phyloP scores from a whole-genome alignment of 169 alveolate genomes.

The Plasmodium blacklocki region DNA sequence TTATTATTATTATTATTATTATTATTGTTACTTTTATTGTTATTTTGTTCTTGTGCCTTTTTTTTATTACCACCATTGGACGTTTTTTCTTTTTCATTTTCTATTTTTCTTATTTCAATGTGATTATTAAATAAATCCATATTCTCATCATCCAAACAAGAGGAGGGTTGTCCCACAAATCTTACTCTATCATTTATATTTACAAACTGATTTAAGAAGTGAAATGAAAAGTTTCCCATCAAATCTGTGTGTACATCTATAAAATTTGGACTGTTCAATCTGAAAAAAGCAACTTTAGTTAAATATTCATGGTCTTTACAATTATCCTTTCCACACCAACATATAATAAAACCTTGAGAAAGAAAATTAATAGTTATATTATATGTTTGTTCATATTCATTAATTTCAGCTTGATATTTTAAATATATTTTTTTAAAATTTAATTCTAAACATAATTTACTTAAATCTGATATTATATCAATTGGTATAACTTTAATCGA shows the following conservation, averaged over 20 bases:
- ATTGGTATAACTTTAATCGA: constrained; percentile 58
- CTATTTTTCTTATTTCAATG: constrained; percentile 10
- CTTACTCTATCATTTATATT: constrained; percentile 53
- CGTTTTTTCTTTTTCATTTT: neutral
- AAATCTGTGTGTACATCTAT: constrained; percentile 63
- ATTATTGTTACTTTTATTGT: neutral
- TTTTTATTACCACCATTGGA: too few relatives aligned
- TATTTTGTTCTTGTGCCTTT: constrained; percentile 1
- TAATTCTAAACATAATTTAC: constrained; percentile 60
- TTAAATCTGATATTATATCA: constrained; percentile 53
- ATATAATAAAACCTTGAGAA: constrained; percentile 53
- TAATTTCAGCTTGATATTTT: constrained; percentile 5
- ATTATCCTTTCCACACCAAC: constrained; percentile 56
- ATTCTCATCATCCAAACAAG: constrained; percentile 16
- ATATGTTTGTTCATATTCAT: constrained; percentile 43
- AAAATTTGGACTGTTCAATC: constrained; percentile 26
- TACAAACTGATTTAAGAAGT: constrained; percentile 33
- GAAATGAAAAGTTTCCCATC: constrained; percentile 44
- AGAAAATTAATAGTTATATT: constrained; percentile 29
- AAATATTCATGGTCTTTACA: constrained; percentile 58
- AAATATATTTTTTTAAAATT: constrained; percentile 16
- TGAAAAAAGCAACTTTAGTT: constrained; percentile 65
- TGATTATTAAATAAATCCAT: constrained; percentile 22
- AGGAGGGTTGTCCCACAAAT: constrained; percentile 23
- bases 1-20: too few relatives aligned